Conservation (phyloP, 2,329 filamentous ascomycete species). For the Penicillium sp. region DNA sequence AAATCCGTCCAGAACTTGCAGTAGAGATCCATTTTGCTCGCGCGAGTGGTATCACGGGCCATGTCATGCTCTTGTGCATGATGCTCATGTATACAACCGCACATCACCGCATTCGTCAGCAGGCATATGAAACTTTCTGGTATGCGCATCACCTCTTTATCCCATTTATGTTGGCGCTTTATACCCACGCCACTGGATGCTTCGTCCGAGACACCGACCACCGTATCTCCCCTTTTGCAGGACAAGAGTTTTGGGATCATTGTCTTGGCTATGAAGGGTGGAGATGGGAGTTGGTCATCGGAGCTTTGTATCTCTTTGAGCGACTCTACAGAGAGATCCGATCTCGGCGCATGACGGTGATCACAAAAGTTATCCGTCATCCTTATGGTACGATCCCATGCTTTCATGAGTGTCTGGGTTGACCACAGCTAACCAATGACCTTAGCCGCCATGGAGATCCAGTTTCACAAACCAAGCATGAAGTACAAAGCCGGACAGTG, state of each 20-base stretch:
- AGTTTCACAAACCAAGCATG: conserved; percentile 95
- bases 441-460: conserved; percentile 88
- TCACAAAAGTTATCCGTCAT: conserved; percentile 90
- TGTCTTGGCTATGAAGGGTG: conserved; percentile 95
- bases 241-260: conserved; percentile 78
- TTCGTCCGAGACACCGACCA: conserved; percentile 81
- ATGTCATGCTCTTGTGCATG: conserved; percentile 99
- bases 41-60: conserved; percentile 87
- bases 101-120: conserved; percentile 88
- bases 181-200: conserved; percentile 93
- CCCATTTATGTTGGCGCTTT: conserved; percentile 87
- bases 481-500: conserved; percentile 98
- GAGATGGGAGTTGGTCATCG: conserved; percentile 91
- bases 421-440: conserved; percentile 25
- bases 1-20: conserved; percentile 76
- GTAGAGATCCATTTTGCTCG: conserved; percentile 89
- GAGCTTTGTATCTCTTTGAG: conserved; percentile 80
- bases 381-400: conserved; percentile 68
- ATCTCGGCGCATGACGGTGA: conserved; percentile 76
- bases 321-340: conserved; percentile 89
- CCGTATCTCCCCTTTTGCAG: conserved; percentile 79
- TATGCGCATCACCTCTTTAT: conserved; percentile 99
- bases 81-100: conserved; percentile 96
- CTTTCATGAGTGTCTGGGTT: too few species aligned
- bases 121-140: conserved; percentile 98